Conservation (phyloP, 176 grass and related monocot species). For the Puya raimondii region DNA sequence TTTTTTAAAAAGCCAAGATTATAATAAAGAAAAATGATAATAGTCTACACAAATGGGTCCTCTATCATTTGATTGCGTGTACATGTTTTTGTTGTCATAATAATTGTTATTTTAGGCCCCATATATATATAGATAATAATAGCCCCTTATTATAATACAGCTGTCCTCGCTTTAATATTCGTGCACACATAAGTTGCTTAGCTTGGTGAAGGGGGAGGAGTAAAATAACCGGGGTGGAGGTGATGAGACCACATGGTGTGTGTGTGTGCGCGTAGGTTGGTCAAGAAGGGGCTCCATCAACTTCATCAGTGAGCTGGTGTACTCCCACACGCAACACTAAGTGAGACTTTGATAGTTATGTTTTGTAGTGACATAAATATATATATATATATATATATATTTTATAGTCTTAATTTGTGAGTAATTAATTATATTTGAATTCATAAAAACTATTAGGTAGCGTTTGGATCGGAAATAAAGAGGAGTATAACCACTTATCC, state of each 20-base stretch:
- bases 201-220: neutral
- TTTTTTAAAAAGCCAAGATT: too few relatives aligned
- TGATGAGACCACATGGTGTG: neutral
- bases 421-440: conserved; percentile 8
- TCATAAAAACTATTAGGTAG: conserved; percentile 1
- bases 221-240: neutral
- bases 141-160: too few relatives aligned
- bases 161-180: neutral
- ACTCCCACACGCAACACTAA: too few relatives aligned
- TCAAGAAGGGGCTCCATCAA: too few relatives aligned
- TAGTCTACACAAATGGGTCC: neutral
- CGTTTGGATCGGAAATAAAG: too few relatives aligned
- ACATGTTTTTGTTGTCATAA: neutral
- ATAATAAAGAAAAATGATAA: neutral
- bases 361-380: neutral
- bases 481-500: too few relatives aligned
- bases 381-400: neutral
- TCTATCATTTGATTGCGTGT: neutral
- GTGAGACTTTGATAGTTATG: too few relatives aligned
- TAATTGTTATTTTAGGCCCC: too few relatives aligned
- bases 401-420: too few relatives aligned
- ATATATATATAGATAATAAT: too few relatives aligned
- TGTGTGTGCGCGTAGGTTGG: neutral
- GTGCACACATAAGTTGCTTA: neutral
- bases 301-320: too few relatives aligned